These are phyloP conservation scores for Petrea volubilis DNA, from an alignment of 257 asterid species.

Conservation along the genomic window DNA sequence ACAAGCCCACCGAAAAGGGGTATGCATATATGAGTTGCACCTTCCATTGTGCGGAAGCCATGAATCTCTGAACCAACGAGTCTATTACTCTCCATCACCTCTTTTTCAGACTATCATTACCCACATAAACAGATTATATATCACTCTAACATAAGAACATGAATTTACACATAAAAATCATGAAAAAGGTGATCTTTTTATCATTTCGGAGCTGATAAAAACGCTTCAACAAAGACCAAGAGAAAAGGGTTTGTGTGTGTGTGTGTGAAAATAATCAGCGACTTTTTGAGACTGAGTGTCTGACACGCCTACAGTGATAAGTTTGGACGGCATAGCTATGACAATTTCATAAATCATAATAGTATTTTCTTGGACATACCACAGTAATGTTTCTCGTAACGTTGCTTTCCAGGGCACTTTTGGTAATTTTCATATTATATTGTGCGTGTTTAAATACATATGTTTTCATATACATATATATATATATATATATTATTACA, in stretches of 20 bases:
- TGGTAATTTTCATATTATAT: neutral
- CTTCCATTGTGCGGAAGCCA: neutral
- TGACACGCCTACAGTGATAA: neutral
- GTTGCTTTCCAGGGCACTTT: neutral
- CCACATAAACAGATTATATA: neutral
- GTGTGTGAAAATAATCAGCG: neutral
- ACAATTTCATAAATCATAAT: neutral
- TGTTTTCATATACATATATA: too few species aligned
- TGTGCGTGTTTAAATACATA: too few species aligned
- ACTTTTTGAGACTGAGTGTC: neutral
- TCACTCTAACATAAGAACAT: neutral
- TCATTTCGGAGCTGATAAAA: neutral
- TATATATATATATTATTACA: too few species aligned
- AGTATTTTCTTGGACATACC: neutral
- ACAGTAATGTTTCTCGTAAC: neutral
- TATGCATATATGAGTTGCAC: neutral
- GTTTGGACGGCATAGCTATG: neutral
- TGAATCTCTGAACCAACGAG: neutral
- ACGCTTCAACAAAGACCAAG: neutral
- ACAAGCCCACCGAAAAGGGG: neutral
- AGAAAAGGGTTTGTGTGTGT: too few species aligned
- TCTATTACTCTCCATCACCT: neutral
- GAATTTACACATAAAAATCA: neutral
- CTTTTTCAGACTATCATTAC: slow-evolving; percentile 25
- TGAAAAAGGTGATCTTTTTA: neutral